phyloP scores from a whole-genome alignment of 176 grass and related monocot genomes.

The Aegilops umbellulata region DNA sequence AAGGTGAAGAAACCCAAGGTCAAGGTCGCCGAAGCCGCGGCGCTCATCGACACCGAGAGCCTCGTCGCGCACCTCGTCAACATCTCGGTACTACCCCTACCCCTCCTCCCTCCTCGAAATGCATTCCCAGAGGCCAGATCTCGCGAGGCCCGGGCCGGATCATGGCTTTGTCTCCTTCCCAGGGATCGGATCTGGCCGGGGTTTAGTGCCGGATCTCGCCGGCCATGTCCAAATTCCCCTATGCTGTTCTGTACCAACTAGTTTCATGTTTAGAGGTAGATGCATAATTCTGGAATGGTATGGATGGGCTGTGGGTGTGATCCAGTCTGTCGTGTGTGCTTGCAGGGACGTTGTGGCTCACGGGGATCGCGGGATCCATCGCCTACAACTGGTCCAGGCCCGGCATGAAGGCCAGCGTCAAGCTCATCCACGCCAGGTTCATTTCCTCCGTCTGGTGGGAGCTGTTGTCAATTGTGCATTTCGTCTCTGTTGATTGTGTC shows the following conservation, averaged over 20 bases:
- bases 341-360: slow-evolving; percentile 67
- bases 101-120: too few relatives aligned
- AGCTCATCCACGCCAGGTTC: slow-evolving; percentile 89
- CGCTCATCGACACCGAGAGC: slow-evolving; percentile 59
- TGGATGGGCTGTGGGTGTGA: not conserved
- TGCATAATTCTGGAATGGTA: slow-evolving; percentile 19
- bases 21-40: slow-evolving; percentile 59
- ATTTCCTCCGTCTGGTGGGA: not conserved
- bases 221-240: not conserved
- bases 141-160: too few relatives aligned
- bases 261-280: not conserved
- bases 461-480: not conserved
- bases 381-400: slow-evolving; percentile 85
- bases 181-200: slow-evolving; percentile 32
- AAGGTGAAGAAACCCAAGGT: slow-evolving; percentile 95
- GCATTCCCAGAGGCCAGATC: too few relatives aligned
- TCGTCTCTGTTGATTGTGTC: too few relatives aligned
- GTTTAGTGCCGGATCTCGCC: slow-evolving; percentile 32
- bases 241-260: not conserved
- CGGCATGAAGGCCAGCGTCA: slow-evolving; percentile 89
- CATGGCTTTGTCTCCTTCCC: slow-evolving; percentile 25
- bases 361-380: slow-evolving; percentile 64
- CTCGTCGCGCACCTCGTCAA: slow-evolving; percentile 65
- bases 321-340: not conserved
- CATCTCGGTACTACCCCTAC: slow-evolving; percentile 51